Base-by-base conservation (phyloP, 2,329 filamentous ascomycete species). In the Botrytis fabae region DNA sequence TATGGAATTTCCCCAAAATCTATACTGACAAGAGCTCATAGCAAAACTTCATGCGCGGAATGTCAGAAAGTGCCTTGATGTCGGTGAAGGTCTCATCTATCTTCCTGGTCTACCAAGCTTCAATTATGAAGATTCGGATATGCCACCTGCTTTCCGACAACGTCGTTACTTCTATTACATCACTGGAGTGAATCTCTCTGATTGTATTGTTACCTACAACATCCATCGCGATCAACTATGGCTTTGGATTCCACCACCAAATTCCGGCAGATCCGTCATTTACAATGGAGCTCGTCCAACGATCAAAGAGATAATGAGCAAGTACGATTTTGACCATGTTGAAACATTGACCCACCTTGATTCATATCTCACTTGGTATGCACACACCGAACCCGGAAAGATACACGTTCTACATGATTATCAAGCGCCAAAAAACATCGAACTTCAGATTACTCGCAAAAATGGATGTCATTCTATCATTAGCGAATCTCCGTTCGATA, bases 321-420 rank as follows among this genome's bases (percentile, higher is more conserved):
- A 83, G 71, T 90, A 90, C 77, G 90, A 95, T 76, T 86, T 95
- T 71, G 92, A 95, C 80, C 86, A 89, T 60, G 93, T 93, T 28
- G 86, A 87, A 74, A 85, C 84, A 61, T 81, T 81, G 80, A 82
- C 18, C 32, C 40, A 73, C 18, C 83, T 91, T 0, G 77, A 82
- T 28, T 88, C 89, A 76, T 83, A 93, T 48, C 80, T 81, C 71
- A 81, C 82, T 75, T 84, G 83, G 69, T 81, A 90, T 25, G 77
- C 81, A 54, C 61, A 78, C 64, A 65, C 74, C 76, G 76, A 85
- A 77, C 73, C 82, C 78, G 75, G 82, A 3, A 77, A 82, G 2
- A 82, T 87, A 22, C 87, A 83, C 74, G 76, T 88, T 71, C 74
- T 87, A 74, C 80, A 86, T 78, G 76, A 82, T 0, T 80, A 83